These are phyloP conservation scores for Penicillium silybi DNA, from an alignment of 495 filamentous ascomycete species.

Conservation along the genomic window DNA sequence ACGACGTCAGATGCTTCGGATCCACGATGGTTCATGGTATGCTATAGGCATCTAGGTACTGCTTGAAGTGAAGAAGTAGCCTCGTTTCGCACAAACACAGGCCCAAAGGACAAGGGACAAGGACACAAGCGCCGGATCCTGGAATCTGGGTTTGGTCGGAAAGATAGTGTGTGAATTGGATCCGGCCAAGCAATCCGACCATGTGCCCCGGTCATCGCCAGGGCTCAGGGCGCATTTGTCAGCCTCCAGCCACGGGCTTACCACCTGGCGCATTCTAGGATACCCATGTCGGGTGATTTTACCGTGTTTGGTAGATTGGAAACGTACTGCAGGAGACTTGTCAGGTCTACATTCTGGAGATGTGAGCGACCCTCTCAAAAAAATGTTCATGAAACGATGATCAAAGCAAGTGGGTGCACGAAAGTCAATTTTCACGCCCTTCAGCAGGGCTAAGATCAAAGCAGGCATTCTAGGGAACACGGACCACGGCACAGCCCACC, in stretches of 20 bases:
- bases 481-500: constrained; percentile 23
- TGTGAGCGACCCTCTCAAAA: neutral
- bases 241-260: neutral
- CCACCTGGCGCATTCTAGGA: neutral
- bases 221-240: neutral
- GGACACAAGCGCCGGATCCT: too few species aligned
- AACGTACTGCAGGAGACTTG: neutral
- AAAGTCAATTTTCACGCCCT: constrained; percentile 39
- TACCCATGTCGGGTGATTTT: neutral
- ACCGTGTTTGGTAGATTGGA: neutral
- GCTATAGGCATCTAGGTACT: neutral
- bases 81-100: neutral
- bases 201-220: neutral
- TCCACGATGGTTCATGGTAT: neutral
- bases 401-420: neutral
- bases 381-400: neutral
- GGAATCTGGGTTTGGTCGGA: neutral
- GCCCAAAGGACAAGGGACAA: neutral
- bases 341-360: neutral
- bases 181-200: neutral
- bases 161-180: neutral
- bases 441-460: constrained; percentile 28
- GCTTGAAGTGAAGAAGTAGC: neutral
- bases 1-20: neutral
- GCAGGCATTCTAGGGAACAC: constrained; percentile 12